Conservation (phyloP, 352 stramenopile genomes). For the Phytopythium delawarense region DNA sequence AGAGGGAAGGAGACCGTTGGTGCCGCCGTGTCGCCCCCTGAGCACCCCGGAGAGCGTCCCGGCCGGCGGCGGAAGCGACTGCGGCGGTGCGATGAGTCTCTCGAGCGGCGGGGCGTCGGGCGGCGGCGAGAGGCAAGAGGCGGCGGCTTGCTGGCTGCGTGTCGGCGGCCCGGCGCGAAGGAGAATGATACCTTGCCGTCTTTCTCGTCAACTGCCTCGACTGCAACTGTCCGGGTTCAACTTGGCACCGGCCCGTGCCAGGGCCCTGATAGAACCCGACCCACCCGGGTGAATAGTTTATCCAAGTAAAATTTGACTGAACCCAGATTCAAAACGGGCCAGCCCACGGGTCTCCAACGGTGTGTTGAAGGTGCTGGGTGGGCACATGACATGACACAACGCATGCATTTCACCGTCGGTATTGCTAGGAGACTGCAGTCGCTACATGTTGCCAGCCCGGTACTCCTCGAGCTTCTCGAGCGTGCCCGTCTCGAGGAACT, state of each 20-base stretch:
- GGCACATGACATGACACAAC: background rate
- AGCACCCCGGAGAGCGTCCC: background rate
- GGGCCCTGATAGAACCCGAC: background rate
- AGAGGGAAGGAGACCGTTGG: background rate
- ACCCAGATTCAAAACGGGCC: background rate
- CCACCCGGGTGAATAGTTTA: background rate
- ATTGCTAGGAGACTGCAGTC: background rate
- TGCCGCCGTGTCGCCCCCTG: background rate
- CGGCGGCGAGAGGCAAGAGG: background rate
- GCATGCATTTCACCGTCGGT: background rate
- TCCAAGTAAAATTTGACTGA: background rate
- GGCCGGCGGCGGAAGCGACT: background rate
- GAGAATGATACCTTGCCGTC: background rate
- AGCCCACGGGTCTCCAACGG: background rate
- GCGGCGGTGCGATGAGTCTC: no score
- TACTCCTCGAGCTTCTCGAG: slow-evolving; percentile 80
- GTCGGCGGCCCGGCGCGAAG: background rate
- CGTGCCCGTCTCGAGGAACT: slow-evolving; percentile 81
- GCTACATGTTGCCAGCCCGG: slow-evolving; percentile 77
- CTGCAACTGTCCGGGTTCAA: background rate
- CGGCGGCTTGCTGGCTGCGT: background rate
- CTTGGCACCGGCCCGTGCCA: background rate
- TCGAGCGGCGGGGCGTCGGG: background rate
- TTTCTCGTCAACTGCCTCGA: background rate
- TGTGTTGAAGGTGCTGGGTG: background rate